Conservation (phyloP, 768 basidiomycete genomes). For the Chalciporus chontae region DNA sequence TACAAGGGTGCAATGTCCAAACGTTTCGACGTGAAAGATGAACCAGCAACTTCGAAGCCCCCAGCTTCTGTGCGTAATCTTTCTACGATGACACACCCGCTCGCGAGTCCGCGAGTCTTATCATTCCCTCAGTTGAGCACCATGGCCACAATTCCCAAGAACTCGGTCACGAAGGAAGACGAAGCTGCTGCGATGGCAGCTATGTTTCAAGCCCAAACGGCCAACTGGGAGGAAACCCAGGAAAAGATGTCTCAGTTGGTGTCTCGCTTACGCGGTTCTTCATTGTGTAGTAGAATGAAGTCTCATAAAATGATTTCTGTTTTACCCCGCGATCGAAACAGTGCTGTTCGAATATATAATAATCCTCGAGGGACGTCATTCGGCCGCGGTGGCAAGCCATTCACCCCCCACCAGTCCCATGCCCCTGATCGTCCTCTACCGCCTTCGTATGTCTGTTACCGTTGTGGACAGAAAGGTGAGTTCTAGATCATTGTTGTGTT, state of each 20-base stretch:
- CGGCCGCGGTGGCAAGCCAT: conserved; percentile 55
- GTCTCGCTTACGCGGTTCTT: conserved; percentile 53
- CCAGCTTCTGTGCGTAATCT: conserved; percentile 29
- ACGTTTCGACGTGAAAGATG: conserved; percentile 87
- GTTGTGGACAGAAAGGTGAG: conserved; percentile 95
- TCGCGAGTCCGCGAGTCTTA: conserved; percentile 25
- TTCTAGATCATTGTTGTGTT: background rate
- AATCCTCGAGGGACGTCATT: conserved; percentile 65
- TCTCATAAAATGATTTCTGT: conserved; percentile 70
- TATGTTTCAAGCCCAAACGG: conserved; percentile 92
- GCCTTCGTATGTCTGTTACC: conserved; percentile 95
- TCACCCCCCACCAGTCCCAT: conserved; percentile 42
- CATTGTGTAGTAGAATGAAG: conserved; percentile 59
- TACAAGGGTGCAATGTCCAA: conserved; percentile 78
- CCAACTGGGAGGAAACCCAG: conserved; percentile 98
- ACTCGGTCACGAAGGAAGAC: conserved; percentile 56
- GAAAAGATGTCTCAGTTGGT: conserved; percentile 99
- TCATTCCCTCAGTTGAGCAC: conserved; percentile 35
- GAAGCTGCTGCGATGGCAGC: conserved; percentile 97
- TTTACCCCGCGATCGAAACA: conserved; percentile 39
- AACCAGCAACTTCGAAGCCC: conserved; percentile 32
- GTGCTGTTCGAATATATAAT: conserved; percentile 64
- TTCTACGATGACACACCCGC: conserved; percentile 22
- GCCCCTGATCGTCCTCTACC: conserved; percentile 79
- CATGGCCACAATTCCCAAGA: conserved; percentile 33